Evolutionary conservation across 371 early-diverging fungal genomes (phyloP), one percentile per base, ranked within the genome.

Genomic region (Mortierella sp.): DNA sequence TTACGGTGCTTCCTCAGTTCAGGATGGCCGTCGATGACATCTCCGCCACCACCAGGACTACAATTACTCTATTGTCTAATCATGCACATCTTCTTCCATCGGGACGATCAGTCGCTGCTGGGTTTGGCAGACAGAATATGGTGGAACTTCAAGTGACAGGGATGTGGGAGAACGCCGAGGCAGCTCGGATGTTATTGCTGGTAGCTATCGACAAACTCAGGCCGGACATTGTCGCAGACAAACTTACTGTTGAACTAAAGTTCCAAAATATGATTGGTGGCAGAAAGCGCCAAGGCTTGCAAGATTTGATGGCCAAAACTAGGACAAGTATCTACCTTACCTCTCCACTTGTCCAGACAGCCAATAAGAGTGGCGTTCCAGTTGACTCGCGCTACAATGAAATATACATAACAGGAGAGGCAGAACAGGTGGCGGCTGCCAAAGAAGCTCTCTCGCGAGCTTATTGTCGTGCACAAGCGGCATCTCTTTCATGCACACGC

Each of bases 241-340:
- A 59, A 31, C 43, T 79, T 13, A 53, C 55, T n/a, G 70, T 79
- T 3, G 79, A 73, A 17, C 64, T 79, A 42, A 88, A 88, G 66
- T 75, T 86, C 43, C 91, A 91, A 47, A 86, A 90, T 74, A 71
- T 90, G 53, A 85, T 95, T 42, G 89, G 91, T n/a, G 95, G 95
- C n/a, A 87, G 90, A 60, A 94, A 93, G 67, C 85, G 91, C 47
- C 85, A 85, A 31, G 86, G 87, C 8, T 70, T 95, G 49, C 89
- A 91, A 58, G 78, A 88, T 4, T 86, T 95, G 55, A 93, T 94
- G 88, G 88, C 91, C 61, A 90, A 91, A 64, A 90, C 90, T n/a
- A 56, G 86, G n/a, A 93, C 92, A 40, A 92, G 89, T 75, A 89
- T 95, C 47, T 94, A 93, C 81, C 82, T 94, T 55, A 90, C 94